Evolutionary conservation across 768 basidiomycete species (phyloP).

Genomic region (Hygrocybe punicea): DNA sequence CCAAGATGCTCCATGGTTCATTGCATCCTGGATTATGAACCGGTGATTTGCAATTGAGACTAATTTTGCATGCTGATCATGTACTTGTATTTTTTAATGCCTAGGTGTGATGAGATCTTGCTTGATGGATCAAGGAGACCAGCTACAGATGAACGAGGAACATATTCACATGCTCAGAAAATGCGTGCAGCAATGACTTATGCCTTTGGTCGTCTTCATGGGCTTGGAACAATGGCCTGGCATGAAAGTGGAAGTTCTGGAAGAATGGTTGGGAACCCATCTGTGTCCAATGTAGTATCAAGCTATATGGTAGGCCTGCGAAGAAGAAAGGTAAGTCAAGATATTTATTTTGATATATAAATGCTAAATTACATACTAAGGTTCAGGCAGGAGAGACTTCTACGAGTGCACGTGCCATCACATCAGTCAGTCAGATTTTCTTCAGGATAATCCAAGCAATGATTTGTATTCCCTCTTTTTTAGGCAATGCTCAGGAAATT

Average conservation of each 20-base stretch:
- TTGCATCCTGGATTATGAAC: conserved; percentile 30
- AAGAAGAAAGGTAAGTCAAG: conserved; percentile 21
- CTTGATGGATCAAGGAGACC: conserved; percentile 19
- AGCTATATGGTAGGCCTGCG: conserved; percentile 28
- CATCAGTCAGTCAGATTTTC: background rate
- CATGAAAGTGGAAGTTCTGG: conserved; percentile 22
- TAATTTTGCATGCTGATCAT: background rate
- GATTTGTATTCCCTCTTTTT: too few relatives aligned
- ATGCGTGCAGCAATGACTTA: conserved; percentile 23
- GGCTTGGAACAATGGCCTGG: conserved; percentile 29
- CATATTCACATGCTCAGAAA: conserved; percentile 23
- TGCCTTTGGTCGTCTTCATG: conserved; percentile 19
- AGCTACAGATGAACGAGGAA: conserved; percentile 1
- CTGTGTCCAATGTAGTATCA: conserved; percentile 23
- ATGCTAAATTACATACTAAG: too few relatives aligned
- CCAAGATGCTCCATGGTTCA: conserved; percentile 17
- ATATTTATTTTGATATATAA: too few relatives aligned
- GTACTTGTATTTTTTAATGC: too few relatives aligned
- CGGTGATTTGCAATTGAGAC: too few relatives aligned
- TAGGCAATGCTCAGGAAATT: too few relatives aligned
- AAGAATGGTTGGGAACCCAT: conserved; percentile 29
- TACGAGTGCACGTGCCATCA: background rate
- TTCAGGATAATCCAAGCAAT: too few relatives aligned
- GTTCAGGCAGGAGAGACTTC: background rate
- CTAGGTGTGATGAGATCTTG: conserved; percentile 26